Percentiles rank a stretch among this genome's conserved stretches.
Evolutionary conservation across 495 filamentous ascomycete genomes (phyloP).

Genomic region (Saxophila tyrrhenica): DNA sequence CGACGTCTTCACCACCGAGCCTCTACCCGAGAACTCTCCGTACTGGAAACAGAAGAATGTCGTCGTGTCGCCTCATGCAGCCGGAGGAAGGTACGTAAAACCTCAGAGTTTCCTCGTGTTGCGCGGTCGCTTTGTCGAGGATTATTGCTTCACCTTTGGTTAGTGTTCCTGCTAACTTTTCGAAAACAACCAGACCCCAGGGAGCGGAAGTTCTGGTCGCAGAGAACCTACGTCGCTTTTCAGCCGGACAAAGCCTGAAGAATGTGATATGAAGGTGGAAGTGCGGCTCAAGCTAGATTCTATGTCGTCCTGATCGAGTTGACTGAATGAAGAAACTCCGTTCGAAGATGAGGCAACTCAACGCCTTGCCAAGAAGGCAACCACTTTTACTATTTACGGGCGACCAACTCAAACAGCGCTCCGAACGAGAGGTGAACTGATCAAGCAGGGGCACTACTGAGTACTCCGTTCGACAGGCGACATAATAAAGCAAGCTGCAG

Average conservation of each 20-base stretch:
- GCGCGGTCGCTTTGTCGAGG: not conserved
- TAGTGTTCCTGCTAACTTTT: not conserved
- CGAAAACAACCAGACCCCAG: slow-evolving; percentile 28
- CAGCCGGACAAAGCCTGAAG: slow-evolving; percentile 42
- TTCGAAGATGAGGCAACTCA: too few species aligned
- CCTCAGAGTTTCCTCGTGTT: not conserved
- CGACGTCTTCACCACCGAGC: slow-evolving; percentile 72
- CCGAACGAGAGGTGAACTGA: too few species aligned
- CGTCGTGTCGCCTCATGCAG: slow-evolving; percentile 15
- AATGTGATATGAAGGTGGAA: slow-evolving; percentile 32
- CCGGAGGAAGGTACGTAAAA: slow-evolving; percentile 28
- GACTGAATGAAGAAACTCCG: too few species aligned
- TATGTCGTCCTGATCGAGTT: too few species aligned
- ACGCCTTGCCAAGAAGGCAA: too few species aligned
- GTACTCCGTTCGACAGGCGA: too few species aligned
- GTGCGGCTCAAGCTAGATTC: too few species aligned
- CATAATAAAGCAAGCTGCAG: too few species aligned
- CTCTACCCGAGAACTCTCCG: slow-evolving; percentile 37
- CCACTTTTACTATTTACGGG: too few species aligned
- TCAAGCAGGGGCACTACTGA: too few species aligned
- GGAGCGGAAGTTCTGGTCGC: slow-evolving; percentile 42
- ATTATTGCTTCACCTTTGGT: not conserved
- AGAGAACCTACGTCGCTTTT: slow-evolving; percentile 40
- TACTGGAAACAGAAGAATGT: slow-evolving; percentile 16
- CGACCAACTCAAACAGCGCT: too few species aligned